Evolutionary conservation across 2,329 filamentous ascomycete species (phyloP).

Genomic region (Bertia moriformis): DNA sequence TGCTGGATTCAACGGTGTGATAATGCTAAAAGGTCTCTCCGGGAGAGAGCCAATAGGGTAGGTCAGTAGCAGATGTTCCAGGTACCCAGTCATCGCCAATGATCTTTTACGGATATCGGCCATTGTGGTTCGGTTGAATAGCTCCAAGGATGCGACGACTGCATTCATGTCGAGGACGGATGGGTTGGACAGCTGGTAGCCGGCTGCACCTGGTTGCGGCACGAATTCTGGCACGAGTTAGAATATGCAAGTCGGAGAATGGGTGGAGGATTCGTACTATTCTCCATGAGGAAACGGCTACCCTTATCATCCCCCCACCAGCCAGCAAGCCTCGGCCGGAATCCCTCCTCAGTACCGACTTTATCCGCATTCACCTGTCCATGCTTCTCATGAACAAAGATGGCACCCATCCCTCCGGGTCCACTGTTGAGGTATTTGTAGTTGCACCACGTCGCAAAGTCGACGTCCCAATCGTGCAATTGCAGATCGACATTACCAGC

Average conservation of each 20-base stretch:
- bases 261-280: conserved; percentile 16
- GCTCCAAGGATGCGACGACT: conserved; percentile 54
- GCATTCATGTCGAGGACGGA: conserved; percentile 64
- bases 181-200: conserved; percentile 77
- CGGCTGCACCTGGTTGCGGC: conserved; percentile 63
- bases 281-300: conserved; percentile 71
- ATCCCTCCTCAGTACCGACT: conserved; percentile 27
- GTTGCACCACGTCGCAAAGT: conserved; percentile 84
- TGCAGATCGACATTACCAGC: conserved; percentile 70
- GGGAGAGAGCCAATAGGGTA: conserved; percentile 18
- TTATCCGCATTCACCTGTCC: conserved; percentile 31
- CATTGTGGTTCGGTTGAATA: conserved; percentile 64
- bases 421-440: conserved; percentile 91
- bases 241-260: not conserved
- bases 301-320: conserved; percentile 79
- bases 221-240: conserved; percentile 33
- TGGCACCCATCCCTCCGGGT: conserved; percentile 64
- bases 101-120: conserved; percentile 55
- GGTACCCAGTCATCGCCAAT: conserved; percentile 59
- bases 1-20: conserved; percentile 55
- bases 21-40: conserved; percentile 34
- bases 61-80: conserved; percentile 49
- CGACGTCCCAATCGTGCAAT: conserved; percentile 79
- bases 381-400: conserved; percentile 68
- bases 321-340: conserved; percentile 55